Evolutionary conservation across 768 basidiomycete species (phyloP).

Genomic region (Boletus sp.): DNA sequence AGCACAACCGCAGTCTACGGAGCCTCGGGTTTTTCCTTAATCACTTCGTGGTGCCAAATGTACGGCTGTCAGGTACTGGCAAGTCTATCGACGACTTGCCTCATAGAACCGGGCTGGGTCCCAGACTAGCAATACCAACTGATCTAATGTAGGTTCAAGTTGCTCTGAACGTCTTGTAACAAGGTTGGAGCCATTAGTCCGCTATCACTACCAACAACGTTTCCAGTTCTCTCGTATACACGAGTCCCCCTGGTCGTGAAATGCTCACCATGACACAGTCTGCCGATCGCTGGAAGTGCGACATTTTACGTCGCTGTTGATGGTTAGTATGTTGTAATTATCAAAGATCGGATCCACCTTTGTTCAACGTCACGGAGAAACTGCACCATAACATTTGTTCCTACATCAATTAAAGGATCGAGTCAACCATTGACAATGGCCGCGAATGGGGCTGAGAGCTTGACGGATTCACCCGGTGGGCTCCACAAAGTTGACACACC

Average conservation of each 20-base stretch:
- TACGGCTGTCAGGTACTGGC: background rate
- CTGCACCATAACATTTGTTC: background rate
- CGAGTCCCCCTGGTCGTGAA: background rate
- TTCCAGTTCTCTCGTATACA: background rate
- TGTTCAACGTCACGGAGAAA: background rate
- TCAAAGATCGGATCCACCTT: background rate
- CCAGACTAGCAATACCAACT: background rate
- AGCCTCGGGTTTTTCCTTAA: background rate
- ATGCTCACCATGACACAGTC: too few relatives aligned
- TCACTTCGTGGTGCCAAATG: background rate
- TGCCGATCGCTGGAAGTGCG: background rate
- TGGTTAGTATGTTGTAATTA: background rate
- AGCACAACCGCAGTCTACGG: background rate
- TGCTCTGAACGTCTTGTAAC: background rate
- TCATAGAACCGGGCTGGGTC: background rate
- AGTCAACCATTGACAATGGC: background rate
- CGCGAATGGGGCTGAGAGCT: conserved; percentile 1
- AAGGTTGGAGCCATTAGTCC: background rate
- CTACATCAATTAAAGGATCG: background rate
- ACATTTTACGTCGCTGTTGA: background rate
- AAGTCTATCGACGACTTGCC: background rate
- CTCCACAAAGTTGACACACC: background rate
- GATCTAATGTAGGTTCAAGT: background rate
- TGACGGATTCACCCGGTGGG: background rate
- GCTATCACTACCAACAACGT: background rate